These are phyloP conservation scores for Pythium grandisporangium DNA, from an alignment of 352 stramenopile species.

Conservation along the genomic window DNA sequence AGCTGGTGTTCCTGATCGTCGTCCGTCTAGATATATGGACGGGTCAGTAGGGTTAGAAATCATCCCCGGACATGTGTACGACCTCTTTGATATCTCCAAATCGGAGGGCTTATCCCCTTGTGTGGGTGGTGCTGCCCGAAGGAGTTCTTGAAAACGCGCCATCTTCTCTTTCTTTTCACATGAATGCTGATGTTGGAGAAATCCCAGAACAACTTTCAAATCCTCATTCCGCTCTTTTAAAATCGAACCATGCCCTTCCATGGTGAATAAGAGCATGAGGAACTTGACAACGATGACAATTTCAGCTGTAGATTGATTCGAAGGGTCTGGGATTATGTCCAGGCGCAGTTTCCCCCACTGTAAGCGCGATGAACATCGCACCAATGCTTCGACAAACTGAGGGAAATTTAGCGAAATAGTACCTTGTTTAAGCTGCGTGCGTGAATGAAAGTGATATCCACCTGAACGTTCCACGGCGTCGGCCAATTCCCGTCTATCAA, in stretches of 20 bases:
- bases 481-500: constrained; percentile 44
- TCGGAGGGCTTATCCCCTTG: too few species aligned
- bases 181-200: constrained; percentile 32
- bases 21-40: too few species aligned
- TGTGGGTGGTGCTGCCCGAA: constrained; percentile 13
- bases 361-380: constrained; percentile 34
- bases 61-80: too few species aligned
- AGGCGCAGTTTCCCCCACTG: constrained; percentile 25
- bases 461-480: constrained; percentile 25
- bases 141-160: constrained; percentile 29
- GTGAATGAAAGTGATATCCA: too few species aligned
- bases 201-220: constrained; percentile 34
- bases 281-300: constrained; percentile 47
- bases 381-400: constrained; percentile 51
- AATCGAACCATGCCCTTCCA: constrained; percentile 58
- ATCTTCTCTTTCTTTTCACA: constrained; percentile 27
- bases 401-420: constrained; percentile 34
- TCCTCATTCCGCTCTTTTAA: constrained; percentile 49
- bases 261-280: constrained; percentile 68
- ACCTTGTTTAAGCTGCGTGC: too few species aligned
- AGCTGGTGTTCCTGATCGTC: too few species aligned
- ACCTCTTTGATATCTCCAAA: too few species aligned
- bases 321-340: neutral
- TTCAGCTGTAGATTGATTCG: constrained; percentile 5
- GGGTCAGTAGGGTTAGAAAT: too few species aligned